Base-by-base conservation (phyloP, 768 basidiomycete species). In the Melanogaster broomeanus region DNA sequence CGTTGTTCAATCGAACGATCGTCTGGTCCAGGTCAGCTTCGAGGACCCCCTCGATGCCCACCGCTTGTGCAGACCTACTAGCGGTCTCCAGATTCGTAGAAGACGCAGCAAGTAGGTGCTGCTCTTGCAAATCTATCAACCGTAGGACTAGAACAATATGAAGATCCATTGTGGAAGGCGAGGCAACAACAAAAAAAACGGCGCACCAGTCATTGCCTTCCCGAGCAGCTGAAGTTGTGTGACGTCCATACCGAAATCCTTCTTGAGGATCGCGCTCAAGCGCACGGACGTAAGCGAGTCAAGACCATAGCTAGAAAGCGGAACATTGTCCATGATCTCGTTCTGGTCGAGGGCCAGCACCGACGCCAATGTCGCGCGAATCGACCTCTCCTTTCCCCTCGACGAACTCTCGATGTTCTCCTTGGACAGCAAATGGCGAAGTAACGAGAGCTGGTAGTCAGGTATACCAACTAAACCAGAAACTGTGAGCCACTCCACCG, bases 211-310 rank as follows among this genome's bases (percentile, higher is more conserved):
- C 40, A 42, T 42, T 5, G 11, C 8, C 22, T 43, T 49, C 5
- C 48, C 38, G 16, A 54, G 41, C 11, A 54, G 48, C 38, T 54
- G 53, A 51, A 54, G 48, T 30, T 54, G 53, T 11, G 53, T 49
- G n/a, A 54, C 44, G 3, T 19, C 18, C 9, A 54, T 31, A 33
- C 43, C 30, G 11, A 42, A 43, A 21, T 45, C 22, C 12, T 44
- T 19, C 4, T 35, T 49, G 30, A 27, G 40, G 38, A 42, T 24
- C 3, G 22, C 40, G 8, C 16, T 42, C 9, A 57, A 33, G 24
- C 55, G 45, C 6, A 33, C 51, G 15, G 55, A 46, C 8, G 52
- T 48, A 7, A 57, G 51, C 6, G 55, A 57, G 41, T 57, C 55
- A 15, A 57, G 40, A 9, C 55, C 55, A 44, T 57, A 57, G 16